Percentiles rank a stretch among this genome's conserved stretches.
Evolutionary conservation across 2,329 filamentous ascomycete genomes (phyloP).

Genomic region (Sclerotinia nivalis): DNA sequence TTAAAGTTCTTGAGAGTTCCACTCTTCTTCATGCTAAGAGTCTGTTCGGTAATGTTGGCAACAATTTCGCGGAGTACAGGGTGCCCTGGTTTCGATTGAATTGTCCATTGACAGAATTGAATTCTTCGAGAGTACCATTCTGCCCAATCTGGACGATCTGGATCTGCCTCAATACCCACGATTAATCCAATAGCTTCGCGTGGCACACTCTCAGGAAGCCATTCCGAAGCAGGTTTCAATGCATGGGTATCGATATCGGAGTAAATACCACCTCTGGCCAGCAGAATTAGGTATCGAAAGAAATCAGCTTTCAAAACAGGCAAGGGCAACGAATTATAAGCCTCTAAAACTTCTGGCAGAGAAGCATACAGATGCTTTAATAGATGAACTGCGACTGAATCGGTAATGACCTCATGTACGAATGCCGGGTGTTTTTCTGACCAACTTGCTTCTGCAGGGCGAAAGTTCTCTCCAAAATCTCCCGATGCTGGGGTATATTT

Average conservation of each 20-base stretch:
- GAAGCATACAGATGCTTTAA: slow-evolving; percentile 84
- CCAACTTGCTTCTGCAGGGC: slow-evolving; percentile 87
- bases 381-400: slow-evolving; percentile 78
- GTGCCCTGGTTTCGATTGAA: slow-evolving; percentile 92
- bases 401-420: slow-evolving; percentile 95
- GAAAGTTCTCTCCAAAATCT: slow-evolving; percentile 72
- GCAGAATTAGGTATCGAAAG: slow-evolving; percentile 68
- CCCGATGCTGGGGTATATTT: slow-evolving; percentile 78
- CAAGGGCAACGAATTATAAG: slow-evolving; percentile 71
- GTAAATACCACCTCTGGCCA: slow-evolving; percentile 81
- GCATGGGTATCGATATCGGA: slow-evolving; percentile 90
- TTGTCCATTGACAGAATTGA: slow-evolving; percentile 99
- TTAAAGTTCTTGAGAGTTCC: slow-evolving; percentile 61
- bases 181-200: slow-evolving; percentile 79
- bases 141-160: slow-evolving; percentile 87
- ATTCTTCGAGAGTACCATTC: slow-evolving; percentile 96
- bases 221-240: slow-evolving; percentile 78
- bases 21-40: slow-evolving; percentile 68
- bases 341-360: slow-evolving; percentile 75
- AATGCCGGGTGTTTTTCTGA: slow-evolving; percentile 84
- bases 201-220: slow-evolving; percentile 80
- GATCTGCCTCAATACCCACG: slow-evolving; percentile 94
- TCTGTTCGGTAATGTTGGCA: slow-evolving; percentile 78
- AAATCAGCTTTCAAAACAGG: slow-evolving; percentile 77
- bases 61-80: slow-evolving; percentile 88